Evolutionary conservation across 2,329 filamentous ascomycete genomes (phyloP).

Genomic region (Epicoccum sorghinum): DNA sequence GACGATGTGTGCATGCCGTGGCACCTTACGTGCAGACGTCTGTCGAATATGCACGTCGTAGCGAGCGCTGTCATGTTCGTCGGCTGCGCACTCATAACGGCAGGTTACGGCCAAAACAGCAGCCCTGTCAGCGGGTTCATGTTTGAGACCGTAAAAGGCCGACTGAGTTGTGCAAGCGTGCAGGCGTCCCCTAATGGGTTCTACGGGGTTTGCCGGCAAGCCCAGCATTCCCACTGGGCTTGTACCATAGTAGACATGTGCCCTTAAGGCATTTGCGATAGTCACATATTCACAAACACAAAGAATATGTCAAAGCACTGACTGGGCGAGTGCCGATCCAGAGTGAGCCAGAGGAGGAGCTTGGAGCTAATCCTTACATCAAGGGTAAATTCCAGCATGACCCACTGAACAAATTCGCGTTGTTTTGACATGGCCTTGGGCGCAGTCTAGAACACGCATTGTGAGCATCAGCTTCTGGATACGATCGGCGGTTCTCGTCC

Average conservation of each 20-base stretch:
- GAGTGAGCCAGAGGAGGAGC: constrained; percentile 15
- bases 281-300: constrained; percentile 11
- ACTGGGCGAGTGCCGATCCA: constrained; percentile 20
- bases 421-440: constrained; percentile 31
- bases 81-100: constrained; percentile 1
- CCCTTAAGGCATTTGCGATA: background rate
- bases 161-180: constrained; percentile 3
- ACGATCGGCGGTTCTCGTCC: constrained; percentile 25
- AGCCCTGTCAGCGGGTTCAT: constrained; percentile 4
- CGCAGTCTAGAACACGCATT: constrained; percentile 43
- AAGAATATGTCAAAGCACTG: constrained; percentile 1
- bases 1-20: constrained; percentile 11
- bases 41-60: constrained; percentile 13
- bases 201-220: constrained; percentile 3
- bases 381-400: constrained; percentile 31
- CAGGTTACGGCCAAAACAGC: constrained; percentile 8
- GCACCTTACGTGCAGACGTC: constrained; percentile 15
- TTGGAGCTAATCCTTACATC: constrained; percentile 28
- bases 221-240: background rate
- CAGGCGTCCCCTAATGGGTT: background rate
- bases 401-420: constrained; percentile 35
- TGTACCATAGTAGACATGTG: background rate
- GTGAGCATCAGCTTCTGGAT: constrained; percentile 18
- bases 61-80: constrained; percentile 11
- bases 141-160: background rate